Evolutionary conservation across 225 moss, liverwort and hornwort species (phyloP).

Genomic region (Pseudisothecium myosuroides): DNA sequence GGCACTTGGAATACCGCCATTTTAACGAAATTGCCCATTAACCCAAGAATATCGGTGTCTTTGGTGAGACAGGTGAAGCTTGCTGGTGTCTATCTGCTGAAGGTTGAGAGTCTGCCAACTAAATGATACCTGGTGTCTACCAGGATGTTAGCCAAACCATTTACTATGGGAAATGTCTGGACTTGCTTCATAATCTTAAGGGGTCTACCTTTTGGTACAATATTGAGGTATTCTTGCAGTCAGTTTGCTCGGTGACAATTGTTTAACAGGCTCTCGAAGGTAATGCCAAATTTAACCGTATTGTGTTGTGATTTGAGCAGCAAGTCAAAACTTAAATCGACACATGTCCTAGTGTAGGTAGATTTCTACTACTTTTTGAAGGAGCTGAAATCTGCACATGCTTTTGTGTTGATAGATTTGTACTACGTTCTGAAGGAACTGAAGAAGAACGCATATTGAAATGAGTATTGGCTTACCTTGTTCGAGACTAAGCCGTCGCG

Average conservation of each 20-base stretch:
- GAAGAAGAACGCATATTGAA: background rate
- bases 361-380: background rate
- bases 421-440: background rate
- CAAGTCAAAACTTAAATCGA: background rate
- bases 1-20: no score
- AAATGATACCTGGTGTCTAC: background rate
- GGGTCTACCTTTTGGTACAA: background rate
- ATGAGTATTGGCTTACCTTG: background rate
- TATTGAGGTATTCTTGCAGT: background rate
- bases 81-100: background rate
- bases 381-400: no score
- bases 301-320: background rate
- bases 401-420: background rate
- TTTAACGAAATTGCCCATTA: no score
- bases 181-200: background rate
- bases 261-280: background rate
- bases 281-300: no score
- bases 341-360: background rate
- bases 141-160: background rate
- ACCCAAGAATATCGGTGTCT: background rate
- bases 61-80: background rate
- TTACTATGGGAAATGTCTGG: background rate
- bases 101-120: background rate
- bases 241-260: background rate
- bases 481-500: conserved; percentile 20